phyloP scores from a whole-genome alignment of 2,329 filamentous ascomycete genomes.

The Pseudocercospora eumusae region DNA sequence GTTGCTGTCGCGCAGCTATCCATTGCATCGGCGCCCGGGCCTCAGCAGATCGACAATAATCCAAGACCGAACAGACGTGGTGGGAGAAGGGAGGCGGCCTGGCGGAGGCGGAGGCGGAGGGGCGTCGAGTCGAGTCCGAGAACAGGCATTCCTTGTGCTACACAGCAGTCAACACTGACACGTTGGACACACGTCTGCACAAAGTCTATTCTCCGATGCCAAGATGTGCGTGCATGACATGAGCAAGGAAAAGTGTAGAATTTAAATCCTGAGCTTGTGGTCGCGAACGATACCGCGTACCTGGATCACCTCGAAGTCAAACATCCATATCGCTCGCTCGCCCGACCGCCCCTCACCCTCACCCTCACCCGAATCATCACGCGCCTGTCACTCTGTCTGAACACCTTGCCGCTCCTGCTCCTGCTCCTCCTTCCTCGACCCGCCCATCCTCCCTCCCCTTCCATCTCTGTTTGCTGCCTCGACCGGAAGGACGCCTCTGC shows the following conservation, averaged over 20 bases:
- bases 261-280: slow-evolving; percentile 3
- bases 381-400: slow-evolving; percentile 13
- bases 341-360: slow-evolving; percentile 19
- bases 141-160: slow-evolving; percentile 8
- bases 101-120: no score
- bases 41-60: background rate
- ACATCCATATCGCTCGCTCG: slow-evolving; percentile 22
- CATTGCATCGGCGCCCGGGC: slow-evolving; percentile 10
- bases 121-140: background rate
- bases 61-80: background rate
- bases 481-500: slow-evolving; percentile 15
- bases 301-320: slow-evolving; percentile 27
- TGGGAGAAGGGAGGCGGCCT: no score
- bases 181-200: background rate
- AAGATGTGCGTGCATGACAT: slow-evolving; percentile 23
- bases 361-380: no score
- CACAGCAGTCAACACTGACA: slow-evolving; percentile 8
- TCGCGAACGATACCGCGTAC: slow-evolving; percentile 18
- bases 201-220: slow-evolving; percentile 16
- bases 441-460: slow-evolving; percentile 12
- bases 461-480: slow-evolving; percentile 4
- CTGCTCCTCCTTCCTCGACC: slow-evolving; percentile 5
- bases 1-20: slow-evolving; percentile 10
- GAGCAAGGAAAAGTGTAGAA: slow-evolving; percentile 24
- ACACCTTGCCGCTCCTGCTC: no score